Percentiles rank a stretch among this genome's conserved stretches.
phyloP scores from a whole-genome alignment of 2,329 filamentous ascomycete genomes.

The Lecanosticta acicola region DNA sequence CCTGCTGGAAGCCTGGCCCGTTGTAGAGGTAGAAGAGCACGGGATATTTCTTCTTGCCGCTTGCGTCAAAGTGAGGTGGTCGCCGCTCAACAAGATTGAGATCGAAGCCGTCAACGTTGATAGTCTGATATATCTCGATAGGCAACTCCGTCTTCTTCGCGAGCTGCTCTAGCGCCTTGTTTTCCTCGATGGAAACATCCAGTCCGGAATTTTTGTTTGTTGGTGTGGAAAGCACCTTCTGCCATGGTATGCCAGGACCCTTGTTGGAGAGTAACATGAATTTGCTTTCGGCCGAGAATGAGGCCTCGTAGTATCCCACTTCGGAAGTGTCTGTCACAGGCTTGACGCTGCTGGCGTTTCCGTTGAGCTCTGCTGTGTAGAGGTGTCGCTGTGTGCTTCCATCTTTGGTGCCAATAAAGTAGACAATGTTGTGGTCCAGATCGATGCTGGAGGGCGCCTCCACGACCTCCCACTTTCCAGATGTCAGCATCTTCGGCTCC shows the following conservation, averaged over 20 bases:
- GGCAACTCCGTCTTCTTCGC: constrained; percentile 76
- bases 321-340: constrained; percentile 67
- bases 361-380: constrained; percentile 82
- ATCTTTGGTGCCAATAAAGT: constrained; percentile 82
- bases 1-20: constrained; percentile 85
- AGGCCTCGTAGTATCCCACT: constrained; percentile 73
- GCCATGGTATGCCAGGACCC: constrained; percentile 82
- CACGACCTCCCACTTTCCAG: constrained; percentile 88
- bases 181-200: constrained; percentile 67
- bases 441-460: constrained; percentile 79
- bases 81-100: constrained; percentile 74
- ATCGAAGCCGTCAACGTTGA: constrained; percentile 74
- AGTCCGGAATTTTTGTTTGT: constrained; percentile 45
- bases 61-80: constrained; percentile 76
- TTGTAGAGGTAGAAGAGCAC: constrained; percentile 94
- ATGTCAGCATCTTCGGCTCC: constrained; percentile 77
- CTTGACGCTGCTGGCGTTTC: constrained; percentile 55
- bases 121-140: constrained; percentile 71
- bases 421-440: constrained; percentile 77
- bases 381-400: constrained; percentile 85
- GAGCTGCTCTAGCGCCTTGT: constrained; percentile 61
- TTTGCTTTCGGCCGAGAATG: constrained; percentile 75
- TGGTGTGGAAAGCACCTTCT: constrained; percentile 81
- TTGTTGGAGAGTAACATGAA: constrained; percentile 80
- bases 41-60: constrained; percentile 70